A percentile compares a stretch with the other conserved stretches of the same genome.
phyloP scores from a whole-genome alignment of 306 rosid species.

The Citrullus amarus region DNA sequence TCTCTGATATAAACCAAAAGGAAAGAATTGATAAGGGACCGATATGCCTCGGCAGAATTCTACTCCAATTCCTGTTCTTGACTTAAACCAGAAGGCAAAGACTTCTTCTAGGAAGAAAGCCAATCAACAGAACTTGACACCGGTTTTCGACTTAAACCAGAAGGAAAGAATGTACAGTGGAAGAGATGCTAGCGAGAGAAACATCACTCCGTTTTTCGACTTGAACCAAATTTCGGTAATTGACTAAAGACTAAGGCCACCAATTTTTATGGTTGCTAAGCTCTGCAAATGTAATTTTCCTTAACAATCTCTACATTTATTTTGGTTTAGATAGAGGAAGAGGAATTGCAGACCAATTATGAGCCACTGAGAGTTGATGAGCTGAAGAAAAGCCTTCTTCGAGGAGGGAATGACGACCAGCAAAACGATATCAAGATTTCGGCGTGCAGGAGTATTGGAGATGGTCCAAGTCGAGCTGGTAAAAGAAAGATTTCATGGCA shows the following conservation, averaged over 20 bases:
- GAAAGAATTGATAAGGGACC: slow-evolving; percentile 29
- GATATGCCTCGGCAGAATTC: slow-evolving; percentile 24
- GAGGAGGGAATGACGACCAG: slow-evolving; percentile 51
- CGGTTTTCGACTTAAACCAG: slow-evolving; percentile 40
- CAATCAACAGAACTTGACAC: slow-evolving; percentile 22
- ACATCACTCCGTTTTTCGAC: slow-evolving; percentile 48
- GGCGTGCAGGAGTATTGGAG: slow-evolving; percentile 56
- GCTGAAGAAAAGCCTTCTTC: slow-evolving; percentile 47
- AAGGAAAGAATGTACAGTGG: slow-evolving; percentile 45
- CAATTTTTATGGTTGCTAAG: not conserved
- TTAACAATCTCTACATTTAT: not conserved
- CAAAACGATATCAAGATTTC: slow-evolving; percentile 55
- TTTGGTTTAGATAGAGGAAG: slow-evolving; percentile 63
- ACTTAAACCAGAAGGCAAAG: slow-evolving; percentile 57
- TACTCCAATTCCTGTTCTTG: slow-evolving; percentile 33
- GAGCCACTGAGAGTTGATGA: slow-evolving; percentile 47
- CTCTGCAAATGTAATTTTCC: slow-evolving; percentile 1
- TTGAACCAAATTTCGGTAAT: slow-evolving; percentile 94
- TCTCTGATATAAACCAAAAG: slow-evolving; percentile 32
- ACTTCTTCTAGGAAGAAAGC: slow-evolving; percentile 32
- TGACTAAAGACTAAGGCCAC: not conserved
- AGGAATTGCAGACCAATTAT: slow-evolving; percentile 44
- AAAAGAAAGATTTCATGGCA: slow-evolving; percentile 99
- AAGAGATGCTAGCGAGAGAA: slow-evolving; percentile 50
- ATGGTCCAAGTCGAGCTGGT: slow-evolving; percentile 58